Percentiles rank a stretch among this genome's conserved stretches.
Conservation (phyloP, 805 yeast species). For the Wickerhamomyces chaumierensis region DNA sequence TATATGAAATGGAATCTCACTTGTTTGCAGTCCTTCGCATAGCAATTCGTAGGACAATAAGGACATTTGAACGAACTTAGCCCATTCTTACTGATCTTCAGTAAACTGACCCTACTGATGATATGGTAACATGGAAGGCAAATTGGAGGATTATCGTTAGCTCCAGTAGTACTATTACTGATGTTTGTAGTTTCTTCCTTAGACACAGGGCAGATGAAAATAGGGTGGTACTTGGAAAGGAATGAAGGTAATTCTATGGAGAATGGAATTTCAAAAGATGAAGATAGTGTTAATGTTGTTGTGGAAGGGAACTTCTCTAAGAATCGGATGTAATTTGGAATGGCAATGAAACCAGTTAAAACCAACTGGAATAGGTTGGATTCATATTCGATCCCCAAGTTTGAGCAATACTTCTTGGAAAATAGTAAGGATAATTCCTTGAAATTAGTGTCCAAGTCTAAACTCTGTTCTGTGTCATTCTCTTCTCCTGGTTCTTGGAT, state of each 20-base stretch:
- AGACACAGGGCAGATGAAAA: slow-evolving; percentile 62
- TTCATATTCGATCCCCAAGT: slow-evolving; percentile 36
- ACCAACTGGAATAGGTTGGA: slow-evolving; percentile 41
- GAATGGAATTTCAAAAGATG: slow-evolving; percentile 46
- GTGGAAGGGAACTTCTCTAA: slow-evolving; percentile 14
- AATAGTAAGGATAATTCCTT: slow-evolving; percentile 24
- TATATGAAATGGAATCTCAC: slow-evolving; percentile 27
- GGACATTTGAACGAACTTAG: slow-evolving; percentile 52
- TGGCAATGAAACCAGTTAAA: slow-evolving; percentile 40
- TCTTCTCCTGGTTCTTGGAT: slow-evolving; percentile 6
- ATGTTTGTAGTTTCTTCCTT: slow-evolving; percentile 42
- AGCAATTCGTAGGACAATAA: slow-evolving; percentile 48
- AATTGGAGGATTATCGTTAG: slow-evolving; percentile 44
- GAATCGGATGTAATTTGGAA: slow-evolving; percentile 42
- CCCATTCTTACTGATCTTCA: slow-evolving; percentile 30
- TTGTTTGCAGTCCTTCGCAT: slow-evolving; percentile 28
- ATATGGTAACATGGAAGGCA: slow-evolving; percentile 56
- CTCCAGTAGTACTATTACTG: no score
- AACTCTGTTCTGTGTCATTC: slow-evolving; percentile 11
- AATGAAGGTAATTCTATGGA: slow-evolving; percentile 43
- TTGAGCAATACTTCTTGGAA: slow-evolving; percentile 37
- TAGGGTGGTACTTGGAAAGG: slow-evolving; percentile 44
- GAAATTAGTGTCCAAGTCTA: slow-evolving; percentile 19
- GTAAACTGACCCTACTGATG: slow-evolving; percentile 41
- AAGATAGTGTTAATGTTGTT: slow-evolving; percentile 22